Conservation (phyloP, 371 early-diverging fungal genomes). For the Catenaria anguillulae region DNA sequence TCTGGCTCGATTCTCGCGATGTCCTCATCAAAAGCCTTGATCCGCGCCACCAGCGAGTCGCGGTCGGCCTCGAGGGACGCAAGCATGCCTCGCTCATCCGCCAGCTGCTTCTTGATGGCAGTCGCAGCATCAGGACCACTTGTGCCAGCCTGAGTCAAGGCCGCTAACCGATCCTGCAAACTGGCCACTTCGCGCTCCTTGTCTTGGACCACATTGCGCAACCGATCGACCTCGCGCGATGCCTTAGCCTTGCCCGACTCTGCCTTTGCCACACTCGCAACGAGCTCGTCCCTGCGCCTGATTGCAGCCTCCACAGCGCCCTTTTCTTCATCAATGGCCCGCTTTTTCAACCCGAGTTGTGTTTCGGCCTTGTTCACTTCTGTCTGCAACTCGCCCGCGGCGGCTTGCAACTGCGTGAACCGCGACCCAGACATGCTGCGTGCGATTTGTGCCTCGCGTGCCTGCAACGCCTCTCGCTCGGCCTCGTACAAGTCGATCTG, state of each 20-base stretch:
- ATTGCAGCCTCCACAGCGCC: neutral
- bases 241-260: neutral
- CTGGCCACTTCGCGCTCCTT: neutral
- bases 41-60: neutral
- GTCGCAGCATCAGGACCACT: neutral
- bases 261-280: neutral
- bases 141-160: neutral
- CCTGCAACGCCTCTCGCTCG: too few relatives aligned
- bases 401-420: constrained; percentile 14
- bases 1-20: neutral
- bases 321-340: neutral
- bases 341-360: constrained; percentile 10
- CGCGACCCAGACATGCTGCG: too few relatives aligned
- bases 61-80: neutral
- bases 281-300: neutral
- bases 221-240: neutral
- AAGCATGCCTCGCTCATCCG: neutral
- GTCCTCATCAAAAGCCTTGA: neutral
- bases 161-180: neutral
- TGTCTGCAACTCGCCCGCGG: constrained; percentile 13
- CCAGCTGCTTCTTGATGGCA: neutral
- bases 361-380: constrained; percentile 19
- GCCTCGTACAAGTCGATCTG: too few relatives aligned
- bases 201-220: neutral
- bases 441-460: too few relatives aligned